Evolutionary conservation across 2,329 filamentous ascomycete species (phyloP), one percentile per base, ranked within the genome.

Genomic region (Trichophyton simii): DNA sequence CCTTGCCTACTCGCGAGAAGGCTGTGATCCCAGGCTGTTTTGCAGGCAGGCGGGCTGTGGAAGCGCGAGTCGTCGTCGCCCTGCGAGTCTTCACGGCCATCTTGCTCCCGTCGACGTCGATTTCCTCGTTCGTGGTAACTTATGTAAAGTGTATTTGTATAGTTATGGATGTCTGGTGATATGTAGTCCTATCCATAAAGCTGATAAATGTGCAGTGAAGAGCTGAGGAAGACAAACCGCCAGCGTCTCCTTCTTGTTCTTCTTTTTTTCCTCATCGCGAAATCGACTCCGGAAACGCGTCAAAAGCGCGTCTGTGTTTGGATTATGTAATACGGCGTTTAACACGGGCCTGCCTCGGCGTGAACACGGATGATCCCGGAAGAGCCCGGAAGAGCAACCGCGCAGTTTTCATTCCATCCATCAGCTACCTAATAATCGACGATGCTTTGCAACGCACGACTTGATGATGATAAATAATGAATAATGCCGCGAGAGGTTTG

Each of bases 1-100:
- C 71, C 66, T 80, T 79, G 54, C 73, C 75, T 62, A 77, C 68
- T 65, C 72, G 74, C 62, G 76, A 71, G 65, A 79, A 79, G 62
- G 69, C 70, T 65, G 74, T 72, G 55, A 79, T 76, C 67, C 72
- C 79, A 72, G 66, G 65, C 64, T 74, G 73, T 20, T 63, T 66
- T 60, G 67, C 66, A 57, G 70, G 68, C 66, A 73, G 70, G 70
- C 67, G 63, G 67, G 67, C 63, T 63, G 66, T 65, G 61, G 36
- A 42, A 9, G 58, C 31, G 22, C 42, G 41, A 38, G 50, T 55
- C 61, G 59, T 22, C 6, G 34, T 38, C 34, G 48, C 59, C 36
- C 9, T 60, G 13, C 41, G 59, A 25, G 48, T 55, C 48, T 57
- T 60, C 18, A 57, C 15, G 5, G 63, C 25, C 63, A 64, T 64